Conservation (phyloP, 2,329 filamentous ascomycete genomes). For the Pseudogymnoascus sp. region DNA sequence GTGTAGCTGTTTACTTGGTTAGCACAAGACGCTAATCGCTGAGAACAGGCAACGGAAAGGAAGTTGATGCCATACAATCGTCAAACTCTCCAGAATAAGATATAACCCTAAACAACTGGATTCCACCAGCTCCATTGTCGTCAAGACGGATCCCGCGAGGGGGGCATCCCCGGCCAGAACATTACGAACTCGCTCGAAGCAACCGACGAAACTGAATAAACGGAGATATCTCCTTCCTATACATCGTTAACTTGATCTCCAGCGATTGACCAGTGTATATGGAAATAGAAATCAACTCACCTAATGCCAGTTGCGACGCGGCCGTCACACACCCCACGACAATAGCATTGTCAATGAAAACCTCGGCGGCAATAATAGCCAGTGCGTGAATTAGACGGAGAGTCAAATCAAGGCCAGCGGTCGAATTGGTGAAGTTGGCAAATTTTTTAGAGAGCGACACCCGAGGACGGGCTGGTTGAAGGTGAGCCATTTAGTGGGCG, state of each 20-base stretch:
- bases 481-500: not conserved
- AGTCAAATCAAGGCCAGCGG: constrained; percentile 19
- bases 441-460: constrained; percentile 17
- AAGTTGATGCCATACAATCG: not conserved
- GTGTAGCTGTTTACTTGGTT: constrained; percentile 4
- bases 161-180: not conserved
- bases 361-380: constrained; percentile 11
- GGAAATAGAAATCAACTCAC: not conserved
- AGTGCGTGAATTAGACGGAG: constrained; percentile 19
- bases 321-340: not conserved
- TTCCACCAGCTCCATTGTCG: constrained; percentile 6
- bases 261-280: not conserved
- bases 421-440: constrained; percentile 20
- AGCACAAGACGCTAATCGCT: not conserved
- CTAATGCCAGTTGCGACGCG: not conserved
- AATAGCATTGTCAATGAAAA: not conserved
- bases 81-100: constrained; percentile 2
- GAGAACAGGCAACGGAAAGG: not conserved
- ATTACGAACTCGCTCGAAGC: constrained; percentile 10
- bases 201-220: constrained; percentile 11
- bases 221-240: constrained; percentile 13
- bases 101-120: not conserved
- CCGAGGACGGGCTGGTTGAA: not conserved
- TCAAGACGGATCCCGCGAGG: not conserved
- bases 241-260: not conserved